Evolutionary conservation across 2,329 filamentous ascomycete species (phyloP), one percentile per base, ranked within the genome.

Genomic region (Fusarium compactum): DNA sequence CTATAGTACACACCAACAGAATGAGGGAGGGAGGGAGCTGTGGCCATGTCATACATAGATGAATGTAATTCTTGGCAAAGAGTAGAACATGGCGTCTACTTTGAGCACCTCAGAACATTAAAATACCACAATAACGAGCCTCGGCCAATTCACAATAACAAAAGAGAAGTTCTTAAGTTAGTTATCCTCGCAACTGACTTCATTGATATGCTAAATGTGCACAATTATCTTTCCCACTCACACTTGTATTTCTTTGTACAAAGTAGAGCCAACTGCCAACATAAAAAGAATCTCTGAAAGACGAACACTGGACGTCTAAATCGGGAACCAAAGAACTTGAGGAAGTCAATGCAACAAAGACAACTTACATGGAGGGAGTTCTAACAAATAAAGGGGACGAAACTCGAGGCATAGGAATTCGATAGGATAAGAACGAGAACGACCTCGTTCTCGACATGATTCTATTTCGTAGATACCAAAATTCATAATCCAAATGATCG

Each of bases 161-260:
- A 51, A 38, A 46, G 20, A 30, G n/a, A 38, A 32, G 47, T 27
- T 20, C n/a, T 16, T 4, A 29, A 47, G 27, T n/a, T 40, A 25
- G 27, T 44, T 15, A 18, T 30, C 44, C 45, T 56, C 24, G 40
- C 16, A 6, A 43, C 20, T 22, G 12, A 18, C 29, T 18, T 15
- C n/a, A 48, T 55, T 34, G 16, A 22, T 5, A 11, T 22, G 20
- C 27, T 29, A 27, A 12, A 16, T 41, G 30, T 38, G 22, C 7
- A n/a, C 27, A 38, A 47, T 27, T n/a, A 38, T 15, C 30, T 22
- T 25, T 40, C 15, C 24, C 20, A 25, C 10, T 24, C 30, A 25
- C 29, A 29, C 29, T 34, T 32, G 20, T 25, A 12, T 47, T 53
- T 67, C 62, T 69, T 69, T 70, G 67, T 70, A 20, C 3, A 27